Evolutionary conservation across 1,284 basidiomycete species (phyloP).

Genomic region (Irpex sp.): DNA sequence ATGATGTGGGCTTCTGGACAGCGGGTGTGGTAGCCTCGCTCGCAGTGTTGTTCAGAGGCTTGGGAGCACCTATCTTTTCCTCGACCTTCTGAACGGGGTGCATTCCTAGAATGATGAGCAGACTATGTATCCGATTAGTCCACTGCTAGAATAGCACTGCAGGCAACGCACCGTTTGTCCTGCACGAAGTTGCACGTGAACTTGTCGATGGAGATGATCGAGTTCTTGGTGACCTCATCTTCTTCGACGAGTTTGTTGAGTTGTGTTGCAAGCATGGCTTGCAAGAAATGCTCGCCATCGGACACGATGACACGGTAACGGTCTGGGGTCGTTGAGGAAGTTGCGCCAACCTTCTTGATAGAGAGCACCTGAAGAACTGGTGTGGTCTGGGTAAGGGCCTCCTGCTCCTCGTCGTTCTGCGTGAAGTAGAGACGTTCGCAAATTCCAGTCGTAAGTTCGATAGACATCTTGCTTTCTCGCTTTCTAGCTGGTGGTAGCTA

Average conservation of each 20-base stretch:
- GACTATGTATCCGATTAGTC: slow-evolving; percentile 39
- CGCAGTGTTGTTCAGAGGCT: slow-evolving; percentile 24
- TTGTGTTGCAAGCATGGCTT: slow-evolving; percentile 95
- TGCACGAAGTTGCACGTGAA: slow-evolving; percentile 85
- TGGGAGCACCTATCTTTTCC: slow-evolving; percentile 78
- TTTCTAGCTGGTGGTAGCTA: slow-evolving; percentile 5
- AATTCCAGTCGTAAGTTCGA: slow-evolving; percentile 56
- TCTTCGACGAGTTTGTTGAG: slow-evolving; percentile 77
- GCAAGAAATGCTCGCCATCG: slow-evolving; percentile 81
- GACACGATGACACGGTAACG: slow-evolving; percentile 74
- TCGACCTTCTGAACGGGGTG: slow-evolving; percentile 49
- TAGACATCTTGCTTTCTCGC: slow-evolving; percentile 2
- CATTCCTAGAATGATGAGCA: slow-evolving; percentile 83
- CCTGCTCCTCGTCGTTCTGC: slow-evolving; percentile 42
- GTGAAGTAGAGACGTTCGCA: slow-evolving; percentile 40
- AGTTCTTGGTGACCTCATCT: slow-evolving; percentile 68
- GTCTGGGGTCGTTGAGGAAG: slow-evolving; percentile 40
- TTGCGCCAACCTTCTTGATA: slow-evolving; percentile 70
- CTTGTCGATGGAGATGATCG: slow-evolving; percentile 72
- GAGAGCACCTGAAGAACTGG: slow-evolving; percentile 81
- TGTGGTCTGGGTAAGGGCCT: slow-evolving; percentile 47
- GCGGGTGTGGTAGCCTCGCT: slow-evolving; percentile 18
- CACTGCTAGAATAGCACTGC: background rate
- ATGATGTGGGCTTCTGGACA: slow-evolving; percentile 21
- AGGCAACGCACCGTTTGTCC: slow-evolving; percentile 61